Base-by-base conservation (phyloP, 2,329 filamentous ascomycete species). In the Septoria linicola region DNA sequence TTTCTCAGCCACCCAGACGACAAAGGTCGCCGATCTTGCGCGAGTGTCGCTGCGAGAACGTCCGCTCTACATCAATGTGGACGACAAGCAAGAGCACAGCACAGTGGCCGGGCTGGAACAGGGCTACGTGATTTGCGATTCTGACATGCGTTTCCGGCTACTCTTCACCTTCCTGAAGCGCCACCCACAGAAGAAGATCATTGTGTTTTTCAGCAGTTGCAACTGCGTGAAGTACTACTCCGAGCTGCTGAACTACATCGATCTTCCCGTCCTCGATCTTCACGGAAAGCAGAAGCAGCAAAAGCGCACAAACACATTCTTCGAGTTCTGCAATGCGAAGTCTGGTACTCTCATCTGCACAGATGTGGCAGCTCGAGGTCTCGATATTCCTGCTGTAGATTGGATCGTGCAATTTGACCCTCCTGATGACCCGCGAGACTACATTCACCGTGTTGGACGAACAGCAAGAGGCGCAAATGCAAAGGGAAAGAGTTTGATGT, bases 241-340 rank as follows among this genome's bases (percentile, higher is more conserved):
- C 20, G 91, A 97, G 70, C 82, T 99, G 21, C 83, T 99, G 61
- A 97, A 97, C 76, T 97, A 96, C 74, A 96, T 97, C 65, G 93
- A 97, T 70, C 80, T 96, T 34, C 90, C 88, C 4, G 88, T 95
- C 2, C 79, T 95, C 36, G 87, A 89, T 62, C 78, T 95, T 6
- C 89, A 95, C 70, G 93, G 90, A 61, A 96, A 99, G 74, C 89
- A 96, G 73, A 99, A 99, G 74, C 93, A 99, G 73, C 90, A 96
- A 73, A 96, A 96, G 72, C 88, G 93, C n/a, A 99, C 93, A 19
- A 95, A 95, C 68, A 96, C 90, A 1, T 99, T 99, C 71, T 99
- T 97, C 71, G 92, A 97, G 70, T 99, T 99, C 70, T 85, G 83
- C 66, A 90, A 91, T 65, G 86, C 91, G 14, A 84, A 84, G 59